Evolutionary conservation across 1,284 basidiomycete genomes (phyloP).

Genomic region (Cutaneotrichosporon cavernicola): DNA sequence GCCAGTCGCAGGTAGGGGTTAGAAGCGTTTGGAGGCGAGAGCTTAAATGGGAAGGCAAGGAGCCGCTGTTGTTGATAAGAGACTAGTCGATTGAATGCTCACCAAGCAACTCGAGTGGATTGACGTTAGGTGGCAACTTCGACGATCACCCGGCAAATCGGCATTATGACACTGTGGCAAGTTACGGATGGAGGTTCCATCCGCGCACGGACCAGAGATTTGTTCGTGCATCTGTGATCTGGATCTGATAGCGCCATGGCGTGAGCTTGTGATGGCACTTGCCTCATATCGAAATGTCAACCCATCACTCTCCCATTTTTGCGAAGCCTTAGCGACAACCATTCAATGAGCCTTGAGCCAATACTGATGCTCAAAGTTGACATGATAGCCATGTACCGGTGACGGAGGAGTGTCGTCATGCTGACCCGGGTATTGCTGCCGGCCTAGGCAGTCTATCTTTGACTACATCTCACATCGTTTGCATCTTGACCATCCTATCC

Average conservation of each 20-base stretch:
- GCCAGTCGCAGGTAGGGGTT: background rate
- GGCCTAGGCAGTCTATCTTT: background rate
- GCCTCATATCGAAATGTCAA: background rate
- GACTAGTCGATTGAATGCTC: background rate
- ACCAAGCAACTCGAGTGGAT: background rate
- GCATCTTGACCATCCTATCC: background rate
- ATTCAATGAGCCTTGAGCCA: background rate
- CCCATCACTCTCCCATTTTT: background rate
- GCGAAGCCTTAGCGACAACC: no score
- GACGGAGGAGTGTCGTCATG: background rate
- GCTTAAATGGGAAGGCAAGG: no score
- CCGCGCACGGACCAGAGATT: background rate
- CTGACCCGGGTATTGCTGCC: background rate
- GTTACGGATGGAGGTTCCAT: background rate
- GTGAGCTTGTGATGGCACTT: no score
- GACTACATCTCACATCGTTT: background rate
- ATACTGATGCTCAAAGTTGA: background rate
- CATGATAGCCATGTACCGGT: background rate
- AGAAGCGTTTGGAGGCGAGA: background rate
- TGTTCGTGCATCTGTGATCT: background rate
- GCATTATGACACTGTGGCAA: background rate
- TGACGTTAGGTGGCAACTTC: conserved; percentile 10
- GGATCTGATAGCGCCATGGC: no score
- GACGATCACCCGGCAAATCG: background rate
- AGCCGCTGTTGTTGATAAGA: background rate